Evolutionary conservation across 331 rosid genomes (phyloP).

Genomic region (Rosa hybrid): DNA sequence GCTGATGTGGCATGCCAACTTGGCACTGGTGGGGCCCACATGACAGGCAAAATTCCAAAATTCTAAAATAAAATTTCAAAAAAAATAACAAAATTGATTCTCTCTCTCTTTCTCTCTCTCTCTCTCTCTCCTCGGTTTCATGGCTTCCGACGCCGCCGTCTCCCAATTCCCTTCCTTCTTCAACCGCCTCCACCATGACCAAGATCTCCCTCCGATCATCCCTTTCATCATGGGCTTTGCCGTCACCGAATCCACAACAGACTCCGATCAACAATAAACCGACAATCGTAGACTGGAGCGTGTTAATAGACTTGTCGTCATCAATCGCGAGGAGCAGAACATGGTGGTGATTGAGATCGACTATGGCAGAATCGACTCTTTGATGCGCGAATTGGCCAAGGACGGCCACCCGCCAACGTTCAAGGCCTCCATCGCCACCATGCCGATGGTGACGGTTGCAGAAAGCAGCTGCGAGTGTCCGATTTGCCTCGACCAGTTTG

Average conservation of each 20-base stretch:
- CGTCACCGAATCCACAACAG: neutral
- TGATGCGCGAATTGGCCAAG: constrained; percentile 49
- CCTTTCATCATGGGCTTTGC: constrained; percentile 65
- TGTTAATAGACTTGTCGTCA: constrained; percentile 52
- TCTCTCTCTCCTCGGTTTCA: neutral
- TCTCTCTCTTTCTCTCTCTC: no score
- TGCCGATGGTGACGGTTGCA: constrained; percentile 41
- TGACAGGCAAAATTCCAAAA: no score
- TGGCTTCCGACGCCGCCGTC: constrained; percentile 56
- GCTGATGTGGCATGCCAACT: no score
- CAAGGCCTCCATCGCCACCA: constrained; percentile 59
- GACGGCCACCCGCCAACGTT: constrained; percentile 74
- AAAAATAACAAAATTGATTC: no score
- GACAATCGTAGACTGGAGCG: neutral
- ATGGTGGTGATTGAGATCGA: constrained; percentile 64
- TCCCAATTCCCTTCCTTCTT: constrained; percentile 43
- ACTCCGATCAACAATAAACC: constrained; percentile 11
- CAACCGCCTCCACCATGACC: constrained; percentile 40
- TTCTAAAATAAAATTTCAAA: no score
- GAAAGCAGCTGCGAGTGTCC: constrained; percentile 53
- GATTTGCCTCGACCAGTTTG: constrained; percentile 74
- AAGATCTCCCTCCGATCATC: constrained; percentile 49
- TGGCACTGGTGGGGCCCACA: no score
- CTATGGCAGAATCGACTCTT: constrained; percentile 43
- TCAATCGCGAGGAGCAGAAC: constrained; percentile 56